Evolutionary conservation across 345 rosid genomes (phyloP).

Genomic region (Salix caprea): DNA sequence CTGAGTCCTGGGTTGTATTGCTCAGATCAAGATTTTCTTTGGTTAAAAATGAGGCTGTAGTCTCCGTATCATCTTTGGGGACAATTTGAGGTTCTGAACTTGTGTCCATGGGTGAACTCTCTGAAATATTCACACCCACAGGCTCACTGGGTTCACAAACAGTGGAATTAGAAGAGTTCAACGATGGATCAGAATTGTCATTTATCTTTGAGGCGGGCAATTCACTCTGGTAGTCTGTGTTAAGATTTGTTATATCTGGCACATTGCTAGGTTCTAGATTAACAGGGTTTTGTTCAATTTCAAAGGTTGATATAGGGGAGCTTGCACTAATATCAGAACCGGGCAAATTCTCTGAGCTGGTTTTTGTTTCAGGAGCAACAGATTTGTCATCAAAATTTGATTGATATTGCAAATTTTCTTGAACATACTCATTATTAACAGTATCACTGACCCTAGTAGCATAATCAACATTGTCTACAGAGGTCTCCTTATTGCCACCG

Average conservation of each 20-base stretch:
- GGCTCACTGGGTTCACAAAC: conserved; percentile 25
- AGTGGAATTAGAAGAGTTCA: conserved; percentile 24
- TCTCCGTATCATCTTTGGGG: conserved; percentile 25
- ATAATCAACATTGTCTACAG: conserved; percentile 17
- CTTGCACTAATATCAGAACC: conserved; percentile 26
- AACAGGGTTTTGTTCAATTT: conserved; percentile 25
- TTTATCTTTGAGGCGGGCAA: conserved; percentile 22
- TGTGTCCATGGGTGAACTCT: conserved; percentile 35
- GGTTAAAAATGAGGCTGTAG: conserved; percentile 20
- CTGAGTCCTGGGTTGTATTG: conserved; percentile 24
- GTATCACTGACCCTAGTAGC: conserved; percentile 26
- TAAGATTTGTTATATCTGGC: conserved; percentile 24
- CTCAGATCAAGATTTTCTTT: conserved; percentile 36
- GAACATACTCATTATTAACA: conserved; percentile 19
- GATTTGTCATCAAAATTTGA: conserved; percentile 27
- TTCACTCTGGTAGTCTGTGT: conserved; percentile 23
- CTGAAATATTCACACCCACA: conserved; percentile 24
- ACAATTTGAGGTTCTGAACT: conserved; percentile 30
- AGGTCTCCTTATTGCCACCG: conserved; percentile 22
- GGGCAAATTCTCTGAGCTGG: conserved; percentile 28
- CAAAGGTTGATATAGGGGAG: conserved; percentile 29
- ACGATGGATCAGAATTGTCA: conserved; percentile 17
- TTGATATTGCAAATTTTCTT: conserved; percentile 31
- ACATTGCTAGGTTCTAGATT: conserved; percentile 27
- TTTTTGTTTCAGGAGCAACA: conserved; percentile 33